Base-by-base conservation (phyloP, 805 yeast genomes). In the Kodamaea leandrae region DNA sequence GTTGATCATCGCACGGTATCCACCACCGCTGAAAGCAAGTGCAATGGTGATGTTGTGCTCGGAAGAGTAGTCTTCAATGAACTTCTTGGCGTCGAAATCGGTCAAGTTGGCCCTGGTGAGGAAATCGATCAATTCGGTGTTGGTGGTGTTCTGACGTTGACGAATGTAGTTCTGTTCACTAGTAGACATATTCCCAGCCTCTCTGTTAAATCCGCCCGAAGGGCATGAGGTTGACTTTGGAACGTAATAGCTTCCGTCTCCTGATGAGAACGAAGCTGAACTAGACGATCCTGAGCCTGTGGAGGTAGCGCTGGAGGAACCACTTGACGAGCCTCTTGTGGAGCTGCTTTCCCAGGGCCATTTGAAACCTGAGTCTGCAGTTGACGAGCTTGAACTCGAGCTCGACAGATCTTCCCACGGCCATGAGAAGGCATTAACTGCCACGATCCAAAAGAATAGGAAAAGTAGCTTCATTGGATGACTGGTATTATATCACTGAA, bases 11-110 rank as follows among this genome's bases (percentile, higher is more conserved):
- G 68, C 66, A 38, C 64, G 56, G 41, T 55, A 68, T 45, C 60
- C 70, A 41, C 60, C 74, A 42, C 61, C 65, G 48, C 58, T 41
- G 63, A 68, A 51, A 44, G 72, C 53, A 47, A 66, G 42, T 2
- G 55, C 60, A n/a, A 57, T 48, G 29, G 52, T 57, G 45, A 57
- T 55, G 32, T 55, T 66, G 45, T 57, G 63, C 6, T 35, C 21
- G 1, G 48, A 37, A 4, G 59, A 36, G 26, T 54, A 40, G 14
- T 50, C 41, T 29, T 51, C 46, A 15, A 66, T 50, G 42, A 63
- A 67, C 9, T 39, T 34, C 20, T 51, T 48, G 8, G 67, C 66
- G 39, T 67, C 58, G 38, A 67, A 66, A 40, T 64, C 58, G 3
- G 54, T 36, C 18, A 68, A 52, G 30, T 61, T 53, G 13, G 71